A percentile compares a stretch with the other conserved stretches of the same genome.
These are phyloP conservation scores for Barbatosphaeria neglecta DNA, from an alignment of 495 filamentous ascomycete genomes.

Conservation along the genomic window DNA sequence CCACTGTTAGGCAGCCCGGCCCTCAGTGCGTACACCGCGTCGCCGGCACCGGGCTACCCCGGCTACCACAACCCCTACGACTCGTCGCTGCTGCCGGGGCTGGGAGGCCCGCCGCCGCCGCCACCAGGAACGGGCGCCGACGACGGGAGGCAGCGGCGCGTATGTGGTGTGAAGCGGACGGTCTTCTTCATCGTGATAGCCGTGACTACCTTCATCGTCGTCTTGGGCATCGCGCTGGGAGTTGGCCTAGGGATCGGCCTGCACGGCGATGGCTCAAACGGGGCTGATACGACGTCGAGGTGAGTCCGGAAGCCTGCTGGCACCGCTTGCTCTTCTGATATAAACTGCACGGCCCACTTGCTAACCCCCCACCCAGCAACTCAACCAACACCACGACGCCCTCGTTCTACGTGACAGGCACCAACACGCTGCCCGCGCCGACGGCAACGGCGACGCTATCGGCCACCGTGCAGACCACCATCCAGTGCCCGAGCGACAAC, in stretches of 20 bases:
- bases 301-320: too few relatives aligned
- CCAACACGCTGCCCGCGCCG: neutral
- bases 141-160: neutral
- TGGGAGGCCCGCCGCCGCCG: neutral
- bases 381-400: neutral
- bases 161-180: slow-evolving; percentile 10
- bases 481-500: slow-evolving; percentile 20
- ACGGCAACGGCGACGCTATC: slow-evolving; percentile 3
- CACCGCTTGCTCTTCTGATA: neutral
- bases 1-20: neutral
- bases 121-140: neutral
- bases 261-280: neutral
- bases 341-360: neutral
- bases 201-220: slow-evolving; percentile 11
- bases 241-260: slow-evolving; percentile 16
- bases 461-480: slow-evolving; percentile 3
- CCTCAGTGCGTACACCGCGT: neutral
- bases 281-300: too few relatives aligned
- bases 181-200: slow-evolving; percentile 12
- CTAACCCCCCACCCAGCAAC: too few relatives aligned
- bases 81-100: neutral
- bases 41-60: neutral
- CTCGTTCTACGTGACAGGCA: neutral
- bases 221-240: slow-evolving; percentile 16
- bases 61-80: neutral